Evolutionary conservation across 2,329 filamentous ascomycete species (phyloP).

Genomic region (Colletotrichum horii): DNA sequence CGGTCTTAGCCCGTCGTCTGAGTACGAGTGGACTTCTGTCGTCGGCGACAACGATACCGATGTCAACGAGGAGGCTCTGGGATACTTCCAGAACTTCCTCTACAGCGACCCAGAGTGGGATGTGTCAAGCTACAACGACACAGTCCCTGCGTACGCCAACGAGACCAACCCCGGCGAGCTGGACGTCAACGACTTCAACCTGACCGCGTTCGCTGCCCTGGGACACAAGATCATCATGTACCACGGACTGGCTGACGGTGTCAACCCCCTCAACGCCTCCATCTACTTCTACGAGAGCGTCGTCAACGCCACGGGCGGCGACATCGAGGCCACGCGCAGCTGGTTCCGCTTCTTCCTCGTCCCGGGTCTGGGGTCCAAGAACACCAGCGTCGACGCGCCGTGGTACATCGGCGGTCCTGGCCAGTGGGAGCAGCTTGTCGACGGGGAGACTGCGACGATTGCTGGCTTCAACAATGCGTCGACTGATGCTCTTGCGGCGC

Average conservation of each 20-base stretch:
- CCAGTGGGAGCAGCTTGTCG: slow-evolving; percentile 20
- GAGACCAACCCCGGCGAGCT: slow-evolving; percentile 39
- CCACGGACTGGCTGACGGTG: slow-evolving; percentile 44
- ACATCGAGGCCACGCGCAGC: slow-evolving; percentile 40
- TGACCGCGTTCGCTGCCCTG: slow-evolving; percentile 38
- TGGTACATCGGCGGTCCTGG: slow-evolving; percentile 42
- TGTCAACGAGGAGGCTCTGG: slow-evolving; percentile 36
- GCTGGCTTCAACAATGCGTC: slow-evolving; percentile 37
- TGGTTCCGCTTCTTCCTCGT: slow-evolving; percentile 57
- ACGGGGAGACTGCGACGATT: slow-evolving; percentile 28
- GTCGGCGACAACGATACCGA: slow-evolving; percentile 37
- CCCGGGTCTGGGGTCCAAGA: slow-evolving; percentile 52
- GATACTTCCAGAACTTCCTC: slow-evolving; percentile 40
- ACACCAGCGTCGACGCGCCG: slow-evolving; percentile 39
- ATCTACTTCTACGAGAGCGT: slow-evolving; percentile 40
- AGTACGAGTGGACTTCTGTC: slow-evolving; percentile 33
- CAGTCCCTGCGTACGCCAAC: slow-evolving; percentile 28
- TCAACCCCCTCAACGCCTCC: slow-evolving; percentile 40
- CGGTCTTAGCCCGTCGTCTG: slow-evolving; percentile 53
- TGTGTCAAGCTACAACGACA: slow-evolving; percentile 37
- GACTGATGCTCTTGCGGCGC: slow-evolving; percentile 42
- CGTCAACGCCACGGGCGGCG: slow-evolving; percentile 41
- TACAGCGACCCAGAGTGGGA: slow-evolving; percentile 37
- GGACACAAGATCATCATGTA: slow-evolving; percentile 50
- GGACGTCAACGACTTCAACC: slow-evolving; percentile 41